Evolutionary conservation across 805 yeast genomes (phyloP), one percentile per base, ranked within the genome.

Genomic region (Ogataea paraovalis): DNA sequence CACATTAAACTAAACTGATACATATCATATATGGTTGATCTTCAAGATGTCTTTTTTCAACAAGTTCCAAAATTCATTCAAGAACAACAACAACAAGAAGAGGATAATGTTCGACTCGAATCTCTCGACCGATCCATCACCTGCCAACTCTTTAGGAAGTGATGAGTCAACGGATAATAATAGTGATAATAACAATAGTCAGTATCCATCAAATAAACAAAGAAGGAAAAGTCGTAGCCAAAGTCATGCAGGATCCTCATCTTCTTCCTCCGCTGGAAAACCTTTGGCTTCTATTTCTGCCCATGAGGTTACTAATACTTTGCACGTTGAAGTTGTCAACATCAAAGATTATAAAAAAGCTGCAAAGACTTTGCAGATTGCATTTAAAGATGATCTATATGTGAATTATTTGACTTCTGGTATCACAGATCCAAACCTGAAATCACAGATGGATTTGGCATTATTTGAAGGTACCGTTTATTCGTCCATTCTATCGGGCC

Each of bases 341-440:
- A 54, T 65, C 16, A 59, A 66, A 42, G 83, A 79, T 53, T 80
- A 77, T 55, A 75, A 72, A 50, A 70, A 79, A 49, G 81, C 81
- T 23, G 83, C 83, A 21, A 69, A 69, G 48, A 78, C 83, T 7
- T 66, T 80, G 45, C 71, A 72, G 45, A 64, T 76, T 45, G 78
- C 82, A 4, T 80, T 80, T 57, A 74, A 72, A 53, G 74, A 76
- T 44, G 85, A 80, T 60, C 73, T 78, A 27, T 78, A 78, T 54
- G 73, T 76, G 48, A 70, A 71, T 51, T 79, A 78, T 52, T 69
- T 75, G 49, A 78, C 74, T 45, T 69, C 74, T 9, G 71, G 65
- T 41, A 72, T 68, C 47, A 60, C 58, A 39, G 66, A 64, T 46
- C 63, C 59, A 18, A 57, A 55, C 27, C 53, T 61, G 51, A 76